These are phyloP conservation scores for Phalaenopsis aphrodite DNA, from an alignment of 106 monocot species.

Conservation along the genomic window DNA sequence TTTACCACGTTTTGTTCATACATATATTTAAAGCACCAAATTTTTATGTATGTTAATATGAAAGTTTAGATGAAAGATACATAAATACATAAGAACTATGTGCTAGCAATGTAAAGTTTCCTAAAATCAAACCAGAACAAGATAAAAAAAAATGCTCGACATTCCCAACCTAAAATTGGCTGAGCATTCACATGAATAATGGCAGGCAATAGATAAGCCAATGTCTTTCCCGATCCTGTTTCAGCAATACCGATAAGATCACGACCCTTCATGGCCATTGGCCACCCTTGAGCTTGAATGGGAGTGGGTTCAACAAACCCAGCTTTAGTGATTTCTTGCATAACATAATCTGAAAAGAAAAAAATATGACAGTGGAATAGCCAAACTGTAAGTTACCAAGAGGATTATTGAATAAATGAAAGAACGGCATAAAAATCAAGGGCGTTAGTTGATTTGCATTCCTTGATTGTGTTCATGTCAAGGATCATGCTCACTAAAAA, in stretches of 20 bases:
- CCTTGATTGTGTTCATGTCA: not conserved
- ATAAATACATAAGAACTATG: too few relatives aligned
- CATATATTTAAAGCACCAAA: too few relatives aligned
- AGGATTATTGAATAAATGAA: not conserved
- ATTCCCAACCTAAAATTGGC: slow-evolving; percentile 73
- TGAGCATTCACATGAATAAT: slow-evolving; percentile 99
- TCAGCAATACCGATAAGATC: slow-evolving; percentile 98
- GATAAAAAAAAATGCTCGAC: not conserved
- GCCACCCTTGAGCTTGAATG: slow-evolving; percentile 99
- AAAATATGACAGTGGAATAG: not conserved
- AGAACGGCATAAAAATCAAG: not conserved
- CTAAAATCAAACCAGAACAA: not conserved
- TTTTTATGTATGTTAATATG: too few relatives aligned
- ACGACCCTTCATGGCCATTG: slow-evolving; percentile 96
- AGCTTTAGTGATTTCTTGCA: slow-evolving; percentile 89
- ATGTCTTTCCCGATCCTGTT: slow-evolving; percentile 96
- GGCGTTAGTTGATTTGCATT: not conserved
- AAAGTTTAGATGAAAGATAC: too few relatives aligned
- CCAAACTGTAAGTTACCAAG: not conserved
- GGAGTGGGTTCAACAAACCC: slow-evolving; percentile 96
- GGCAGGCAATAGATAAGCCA: slow-evolving; percentile 91
- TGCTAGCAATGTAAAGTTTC: too few relatives aligned
- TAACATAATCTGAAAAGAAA: slow-evolving; percentile 66
- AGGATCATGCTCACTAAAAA: not conserved
- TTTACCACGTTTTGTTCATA: too few relatives aligned